Evolutionary conservation across 139 green algal genomes (phyloP).

Genomic region (Haematococcus sp.): DNA sequence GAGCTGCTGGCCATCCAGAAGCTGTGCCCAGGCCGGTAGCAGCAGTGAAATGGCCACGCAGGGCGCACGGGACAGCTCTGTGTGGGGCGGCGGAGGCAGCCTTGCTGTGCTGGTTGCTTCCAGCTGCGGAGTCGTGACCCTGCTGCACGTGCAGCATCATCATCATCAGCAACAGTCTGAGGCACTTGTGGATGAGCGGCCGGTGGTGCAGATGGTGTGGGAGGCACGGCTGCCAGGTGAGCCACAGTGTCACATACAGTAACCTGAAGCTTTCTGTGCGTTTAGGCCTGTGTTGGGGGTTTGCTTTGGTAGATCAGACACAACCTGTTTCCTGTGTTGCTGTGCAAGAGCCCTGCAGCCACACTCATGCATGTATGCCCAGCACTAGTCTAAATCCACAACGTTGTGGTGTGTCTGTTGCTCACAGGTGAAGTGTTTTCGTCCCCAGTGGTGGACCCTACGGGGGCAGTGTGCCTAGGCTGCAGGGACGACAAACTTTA

Average conservation of each 20-base stretch:
- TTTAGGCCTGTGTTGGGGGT: not conserved
- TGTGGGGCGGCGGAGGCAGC: too few relatives aligned
- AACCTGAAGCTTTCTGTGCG: not conserved
- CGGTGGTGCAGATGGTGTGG: not conserved
- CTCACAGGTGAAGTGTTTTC: conserved; percentile 10
- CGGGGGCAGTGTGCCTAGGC: not conserved
- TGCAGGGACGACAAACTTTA: conserved; percentile 9
- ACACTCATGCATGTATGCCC: too few relatives aligned
- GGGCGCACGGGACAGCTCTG: too few relatives aligned
- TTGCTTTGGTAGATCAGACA: not conserved
- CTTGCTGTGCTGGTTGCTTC: not conserved
- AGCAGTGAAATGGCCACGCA: not conserved
- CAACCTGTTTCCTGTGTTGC: not conserved
- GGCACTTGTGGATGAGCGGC: not conserved
- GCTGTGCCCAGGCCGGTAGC: not conserved
- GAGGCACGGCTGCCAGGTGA: conserved; percentile 1
- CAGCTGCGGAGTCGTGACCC: not conserved
- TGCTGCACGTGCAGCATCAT: not conserved
- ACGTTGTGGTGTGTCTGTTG: not conserved
- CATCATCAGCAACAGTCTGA: not conserved
- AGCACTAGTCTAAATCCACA: not conserved
- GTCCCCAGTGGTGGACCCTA: not conserved
- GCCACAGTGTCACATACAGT: not conserved
- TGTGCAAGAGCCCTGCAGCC: too few relatives aligned
- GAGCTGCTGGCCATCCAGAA: not conserved